Percentiles rank a stretch among this genome's conserved stretches.
These are phyloP conservation scores for Oidium heveae DNA, from an alignment of 2,329 filamentous ascomycete genomes.

Conservation along the genomic window DNA sequence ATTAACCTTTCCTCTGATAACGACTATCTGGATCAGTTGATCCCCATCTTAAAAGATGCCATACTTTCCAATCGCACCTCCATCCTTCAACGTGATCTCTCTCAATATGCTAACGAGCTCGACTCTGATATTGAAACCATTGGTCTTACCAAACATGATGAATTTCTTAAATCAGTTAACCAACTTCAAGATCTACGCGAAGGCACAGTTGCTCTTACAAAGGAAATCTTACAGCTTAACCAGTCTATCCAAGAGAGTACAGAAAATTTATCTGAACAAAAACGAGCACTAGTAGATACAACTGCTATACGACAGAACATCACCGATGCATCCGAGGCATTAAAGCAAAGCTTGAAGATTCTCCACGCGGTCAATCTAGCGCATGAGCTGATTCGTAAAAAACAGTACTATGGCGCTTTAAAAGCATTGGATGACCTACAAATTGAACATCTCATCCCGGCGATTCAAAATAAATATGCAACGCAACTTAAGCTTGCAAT, in stretches of 20 bases:
- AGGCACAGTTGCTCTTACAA: conserved; percentile 66
- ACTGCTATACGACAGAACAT: conserved; percentile 85
- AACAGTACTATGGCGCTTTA: conserved; percentile 85
- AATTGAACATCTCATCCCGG: conserved; percentile 65
- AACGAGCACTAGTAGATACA: conserved; percentile 81
- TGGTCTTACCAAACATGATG: conserved; percentile 86
- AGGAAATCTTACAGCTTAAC: conserved; percentile 78
- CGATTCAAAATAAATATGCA: conserved; percentile 56
- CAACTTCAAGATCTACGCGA: conserved; percentile 81
- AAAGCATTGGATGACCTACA: conserved; percentile 88
- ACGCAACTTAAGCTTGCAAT: conserved; percentile 88
- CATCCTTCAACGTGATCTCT: conserved; percentile 52
- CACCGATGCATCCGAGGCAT: conserved; percentile 65
- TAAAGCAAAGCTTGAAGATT: conserved; percentile 81
- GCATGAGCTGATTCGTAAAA: conserved; percentile 71
- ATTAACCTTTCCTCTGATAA: conserved; percentile 79
- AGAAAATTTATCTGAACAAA: conserved; percentile 80
- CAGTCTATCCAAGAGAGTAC: conserved; percentile 89
- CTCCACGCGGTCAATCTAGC: conserved; percentile 81
- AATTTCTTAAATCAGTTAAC: conserved; percentile 83
- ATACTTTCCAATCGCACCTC: conserved; percentile 46
- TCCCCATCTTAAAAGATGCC: conserved; percentile 81
- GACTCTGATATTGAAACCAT: conserved; percentile 85
- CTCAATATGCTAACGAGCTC: conserved; percentile 61
- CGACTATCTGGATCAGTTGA: conserved; percentile 88